Evolutionary conservation across 2,329 filamentous ascomycete species (phyloP).

Genomic region (Hymenoscyphus albidus): DNA sequence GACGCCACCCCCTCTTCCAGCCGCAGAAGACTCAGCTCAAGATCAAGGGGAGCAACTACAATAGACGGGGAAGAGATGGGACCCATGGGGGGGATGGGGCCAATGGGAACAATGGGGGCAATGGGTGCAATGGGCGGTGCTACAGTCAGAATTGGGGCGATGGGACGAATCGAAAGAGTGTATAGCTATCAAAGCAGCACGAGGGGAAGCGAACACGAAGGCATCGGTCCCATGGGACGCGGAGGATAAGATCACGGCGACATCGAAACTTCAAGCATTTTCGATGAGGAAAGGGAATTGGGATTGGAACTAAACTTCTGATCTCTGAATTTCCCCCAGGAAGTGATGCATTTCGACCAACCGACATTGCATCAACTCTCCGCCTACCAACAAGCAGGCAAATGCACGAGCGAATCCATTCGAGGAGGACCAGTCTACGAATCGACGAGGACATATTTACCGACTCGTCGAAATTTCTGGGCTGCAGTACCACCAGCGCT

Average conservation of each 20-base stretch:
- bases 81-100: conserved; percentile 1
- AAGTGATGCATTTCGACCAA: not conserved
- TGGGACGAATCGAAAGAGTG: conserved; percentile 1
- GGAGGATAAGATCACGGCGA: not conserved
- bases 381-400: not conserved
- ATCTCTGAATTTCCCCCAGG: not conserved
- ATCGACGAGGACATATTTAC: not conserved
- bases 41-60: not conserved
- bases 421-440: not conserved
- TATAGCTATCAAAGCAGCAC: conserved; percentile 1
- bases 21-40: not conserved
- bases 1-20: not conserved
- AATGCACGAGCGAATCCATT: not conserved
- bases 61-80: not conserved
- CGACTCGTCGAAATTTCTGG: not conserved
- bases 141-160: not conserved
- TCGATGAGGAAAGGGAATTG: not conserved
- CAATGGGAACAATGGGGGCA: not conserved
- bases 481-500: no score
- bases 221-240: not conserved
- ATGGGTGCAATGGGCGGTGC: not conserved
- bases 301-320: not conserved
- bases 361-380: not conserved
- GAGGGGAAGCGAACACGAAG: not conserved
- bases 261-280: not conserved